A percentile compares a stretch with the other conserved stretches of the same genome.
Evolutionary conservation across 345 rosid genomes (phyloP).

Genomic region (Cochlearia excelsa): DNA sequence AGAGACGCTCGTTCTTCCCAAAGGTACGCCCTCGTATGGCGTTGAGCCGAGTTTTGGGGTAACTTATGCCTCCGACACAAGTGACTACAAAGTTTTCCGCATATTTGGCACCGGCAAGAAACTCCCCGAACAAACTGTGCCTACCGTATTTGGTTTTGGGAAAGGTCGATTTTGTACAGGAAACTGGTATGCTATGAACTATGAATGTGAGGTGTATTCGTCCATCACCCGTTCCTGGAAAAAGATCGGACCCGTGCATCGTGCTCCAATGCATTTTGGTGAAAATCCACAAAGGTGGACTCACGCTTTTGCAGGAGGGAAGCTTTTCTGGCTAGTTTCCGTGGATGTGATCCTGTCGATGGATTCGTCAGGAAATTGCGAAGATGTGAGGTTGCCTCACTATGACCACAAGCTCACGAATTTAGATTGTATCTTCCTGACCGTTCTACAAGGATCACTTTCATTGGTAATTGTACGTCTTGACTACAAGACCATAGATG

Average conservation of each 20-base stretch:
- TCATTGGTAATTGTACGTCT: conserved; percentile 22
- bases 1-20: conserved; percentile 34
- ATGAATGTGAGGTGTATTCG: conserved; percentile 38
- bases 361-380: conserved; percentile 15
- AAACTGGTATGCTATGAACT: neutral
- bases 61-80: conserved; percentile 30
- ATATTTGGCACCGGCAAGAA: conserved; percentile 19
- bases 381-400: neutral
- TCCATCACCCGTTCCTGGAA: conserved; percentile 39
- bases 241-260: conserved; percentile 33
- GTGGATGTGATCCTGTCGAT: conserved; percentile 14
- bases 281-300: neutral
- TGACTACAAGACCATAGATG: conserved; percentile 14
- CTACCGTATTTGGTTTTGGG: neutral
- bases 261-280: conserved; percentile 21
- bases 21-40: conserved; percentile 27
- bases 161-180: neutral
- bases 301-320: conserved; percentile 32
- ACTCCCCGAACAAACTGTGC: neutral
- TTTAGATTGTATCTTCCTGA: neutral
- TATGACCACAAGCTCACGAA: neutral
- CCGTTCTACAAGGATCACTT: conserved; percentile 22
- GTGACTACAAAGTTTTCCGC: conserved; percentile 38
- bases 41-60: conserved; percentile 37
- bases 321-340: conserved; percentile 35